Percentiles rank a stretch among this genome's conserved stretches.
Evolutionary conservation across 257 asterid genomes (phyloP).

Genomic region (Fraxinus excelsior): DNA sequence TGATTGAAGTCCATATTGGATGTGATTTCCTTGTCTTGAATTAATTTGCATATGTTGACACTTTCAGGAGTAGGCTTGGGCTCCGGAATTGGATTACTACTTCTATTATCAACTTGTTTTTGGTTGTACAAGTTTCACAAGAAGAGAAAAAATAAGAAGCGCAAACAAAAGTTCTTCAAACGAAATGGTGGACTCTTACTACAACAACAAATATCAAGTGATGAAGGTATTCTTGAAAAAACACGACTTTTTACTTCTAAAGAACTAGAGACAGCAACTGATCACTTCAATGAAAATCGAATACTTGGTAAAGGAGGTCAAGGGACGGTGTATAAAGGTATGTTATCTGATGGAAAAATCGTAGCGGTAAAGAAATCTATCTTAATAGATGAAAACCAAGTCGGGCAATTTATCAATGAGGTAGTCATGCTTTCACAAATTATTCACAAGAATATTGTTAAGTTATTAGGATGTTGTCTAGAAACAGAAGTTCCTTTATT

Average conservation of each 20-base stretch:
- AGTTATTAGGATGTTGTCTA: constrained; percentile 26
- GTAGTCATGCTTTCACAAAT: constrained; percentile 30
- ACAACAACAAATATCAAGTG: background rate
- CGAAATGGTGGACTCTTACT: background rate
- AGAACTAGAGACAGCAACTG: constrained; percentile 30
- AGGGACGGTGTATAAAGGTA: constrained; percentile 18
- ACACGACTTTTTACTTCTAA: constrained; percentile 21
- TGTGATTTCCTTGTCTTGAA: too few relatives aligned
- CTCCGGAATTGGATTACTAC: too few relatives aligned
- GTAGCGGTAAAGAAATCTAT: too few relatives aligned
- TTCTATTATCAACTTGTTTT: too few relatives aligned
- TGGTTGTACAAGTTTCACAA: too few relatives aligned
- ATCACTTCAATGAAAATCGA: constrained; percentile 21
- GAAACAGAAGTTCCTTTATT: constrained; percentile 26
- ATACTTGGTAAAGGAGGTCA: constrained; percentile 37
- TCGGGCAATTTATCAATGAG: constrained; percentile 19
- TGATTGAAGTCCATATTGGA: too few relatives aligned
- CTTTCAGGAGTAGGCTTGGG: too few relatives aligned
- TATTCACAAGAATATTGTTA: constrained; percentile 31
- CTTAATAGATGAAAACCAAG: too few relatives aligned
- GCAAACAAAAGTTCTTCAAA: constrained; percentile 28
- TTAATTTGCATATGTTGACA: too few relatives aligned
- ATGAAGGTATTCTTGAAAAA: constrained; percentile 20
- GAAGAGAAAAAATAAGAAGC: constrained; percentile 21
- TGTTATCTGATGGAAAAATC: too few relatives aligned